These are phyloP conservation scores for Hirsutella thompsonii DNA, from an alignment of 2,329 filamentous ascomycete genomes.

Conservation along the genomic window DNA sequence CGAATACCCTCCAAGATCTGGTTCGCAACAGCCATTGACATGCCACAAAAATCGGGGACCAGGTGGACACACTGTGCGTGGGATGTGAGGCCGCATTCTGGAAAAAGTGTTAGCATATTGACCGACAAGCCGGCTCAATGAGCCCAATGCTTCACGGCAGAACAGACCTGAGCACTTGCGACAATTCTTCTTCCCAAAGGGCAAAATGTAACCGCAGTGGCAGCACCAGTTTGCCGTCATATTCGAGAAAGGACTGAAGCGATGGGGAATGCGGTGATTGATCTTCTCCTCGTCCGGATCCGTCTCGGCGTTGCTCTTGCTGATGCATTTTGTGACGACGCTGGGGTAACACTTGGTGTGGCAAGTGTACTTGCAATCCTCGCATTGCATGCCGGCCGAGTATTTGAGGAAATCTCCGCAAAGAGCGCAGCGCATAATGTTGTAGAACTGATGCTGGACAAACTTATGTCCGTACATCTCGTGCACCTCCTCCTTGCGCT, in stretches of 20 bases:
- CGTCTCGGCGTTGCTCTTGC: slow-evolving; percentile 96
- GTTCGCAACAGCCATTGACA: slow-evolving; percentile 96
- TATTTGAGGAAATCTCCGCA: slow-evolving; percentile 99
- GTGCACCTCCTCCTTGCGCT: slow-evolving; percentile 95
- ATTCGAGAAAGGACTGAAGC: slow-evolving; percentile 93
- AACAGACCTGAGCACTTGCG: slow-evolving; percentile 73
- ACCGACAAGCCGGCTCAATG: too few relatives aligned
- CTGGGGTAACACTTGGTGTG: slow-evolving; percentile 95
- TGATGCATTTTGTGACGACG: slow-evolving; percentile 98
- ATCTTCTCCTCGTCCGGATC: slow-evolving; percentile 99
- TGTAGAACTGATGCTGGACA: slow-evolving; percentile 97
- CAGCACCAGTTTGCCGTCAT: slow-evolving; percentile 99
- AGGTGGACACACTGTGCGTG: slow-evolving; percentile 88
- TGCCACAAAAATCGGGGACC: slow-evolving; percentile 96
- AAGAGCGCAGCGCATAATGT: slow-evolving; percentile 98
- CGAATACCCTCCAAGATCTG: slow-evolving; percentile 82
- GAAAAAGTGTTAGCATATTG: not conserved
- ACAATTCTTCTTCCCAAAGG: slow-evolving; percentile 89
- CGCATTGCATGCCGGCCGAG: slow-evolving; percentile 96
- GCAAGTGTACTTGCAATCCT: slow-evolving; percentile 99
- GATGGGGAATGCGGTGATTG: slow-evolving; percentile 96
- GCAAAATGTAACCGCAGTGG: slow-evolving; percentile 91
- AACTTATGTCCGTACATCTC: slow-evolving; percentile 99
- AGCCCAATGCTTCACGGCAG: not conserved
- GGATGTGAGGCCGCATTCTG: slow-evolving; percentile 83